Conservation (phyloP, 768 basidiomycete species). For the Tylopilus sp. region DNA sequence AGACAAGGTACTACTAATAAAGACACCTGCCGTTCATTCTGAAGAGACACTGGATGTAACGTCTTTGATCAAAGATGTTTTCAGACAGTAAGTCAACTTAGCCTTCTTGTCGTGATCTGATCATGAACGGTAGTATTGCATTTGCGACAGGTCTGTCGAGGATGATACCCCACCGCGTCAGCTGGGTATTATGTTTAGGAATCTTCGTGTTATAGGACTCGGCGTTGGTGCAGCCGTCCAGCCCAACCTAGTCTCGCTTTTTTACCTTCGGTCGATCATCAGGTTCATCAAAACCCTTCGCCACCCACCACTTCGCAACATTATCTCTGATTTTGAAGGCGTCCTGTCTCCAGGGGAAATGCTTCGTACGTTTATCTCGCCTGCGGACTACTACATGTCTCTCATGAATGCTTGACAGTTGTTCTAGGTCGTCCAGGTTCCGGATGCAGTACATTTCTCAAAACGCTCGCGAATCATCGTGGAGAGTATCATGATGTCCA, state of each 20-base stretch:
- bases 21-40: background rate
- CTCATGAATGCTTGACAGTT: conserved; percentile 38
- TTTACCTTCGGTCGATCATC: conserved; percentile 42
- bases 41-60: conserved; percentile 7
- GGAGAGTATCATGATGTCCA: conserved; percentile 39
- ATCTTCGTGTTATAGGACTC: conserved; percentile 51
- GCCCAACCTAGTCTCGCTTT: conserved; percentile 49
- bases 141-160: conserved; percentile 28
- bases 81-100: conserved; percentile 7
- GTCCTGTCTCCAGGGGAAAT: conserved; percentile 69
- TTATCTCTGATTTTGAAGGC: conserved; percentile 62
- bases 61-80: conserved; percentile 13
- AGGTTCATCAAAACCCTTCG: conserved; percentile 40
- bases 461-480: conserved; percentile 47
- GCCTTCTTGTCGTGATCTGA: background rate
- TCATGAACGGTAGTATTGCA: background rate
- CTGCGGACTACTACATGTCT: background rate
- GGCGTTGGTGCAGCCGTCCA: conserved; percentile 43
- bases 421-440: conserved; percentile 83
- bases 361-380: conserved; percentile 53
- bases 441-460: conserved; percentile 48
- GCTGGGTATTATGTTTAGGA: conserved; percentile 49
- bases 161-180: conserved; percentile 35
- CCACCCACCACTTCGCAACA: conserved; percentile 62
- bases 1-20: background rate